phyloP scores from a whole-genome alignment of 257 asterid genomes.

The Rehmannia glutinosa region DNA sequence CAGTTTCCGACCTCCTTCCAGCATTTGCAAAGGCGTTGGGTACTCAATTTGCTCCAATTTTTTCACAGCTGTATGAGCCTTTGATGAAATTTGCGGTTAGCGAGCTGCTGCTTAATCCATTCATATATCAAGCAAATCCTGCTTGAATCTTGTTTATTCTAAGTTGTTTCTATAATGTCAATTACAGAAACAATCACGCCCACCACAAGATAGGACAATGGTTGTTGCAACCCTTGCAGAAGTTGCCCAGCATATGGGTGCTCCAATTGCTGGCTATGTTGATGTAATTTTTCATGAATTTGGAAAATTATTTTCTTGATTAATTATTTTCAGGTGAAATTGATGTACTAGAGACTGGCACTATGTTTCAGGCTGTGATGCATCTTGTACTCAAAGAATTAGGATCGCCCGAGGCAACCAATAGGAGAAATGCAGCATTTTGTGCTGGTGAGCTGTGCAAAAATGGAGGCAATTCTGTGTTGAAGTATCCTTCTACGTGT shows the following conservation, averaged over 20 bases:
- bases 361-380: conserved; percentile 68
- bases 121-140: not conserved
- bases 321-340: conserved; percentile 4
- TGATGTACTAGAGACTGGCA: conserved; percentile 7
- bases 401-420: conserved; percentile 76
- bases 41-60: conserved; percentile 76
- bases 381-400: conserved; percentile 89
- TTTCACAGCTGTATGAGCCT: conserved; percentile 73
- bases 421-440: conserved; percentile 96
- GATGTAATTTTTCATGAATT: conserved; percentile 49
- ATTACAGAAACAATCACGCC: conserved; percentile 83
- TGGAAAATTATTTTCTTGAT: not conserved
- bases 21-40: conserved; percentile 96
- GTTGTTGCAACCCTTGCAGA: conserved; percentile 98
- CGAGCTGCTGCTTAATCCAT: conserved; percentile 18
- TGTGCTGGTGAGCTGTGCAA: conserved; percentile 97
- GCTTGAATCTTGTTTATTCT: conserved; percentile 6
- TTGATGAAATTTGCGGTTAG: conserved; percentile 91
- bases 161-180: conserved; percentile 9
- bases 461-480: conserved; percentile 78
- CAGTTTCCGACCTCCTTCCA: conserved; percentile 97
- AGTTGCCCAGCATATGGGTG: conserved; percentile 98
- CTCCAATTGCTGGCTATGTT: conserved; percentile 82
- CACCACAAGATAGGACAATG: conserved; percentile 93
- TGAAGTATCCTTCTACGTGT: conserved; percentile 62